Percentiles rank a stretch among this genome's conserved stretches.
Evolutionary conservation across 805 yeast species (phyloP).

Genomic region (Jamesozyma jinghongensis): DNA sequence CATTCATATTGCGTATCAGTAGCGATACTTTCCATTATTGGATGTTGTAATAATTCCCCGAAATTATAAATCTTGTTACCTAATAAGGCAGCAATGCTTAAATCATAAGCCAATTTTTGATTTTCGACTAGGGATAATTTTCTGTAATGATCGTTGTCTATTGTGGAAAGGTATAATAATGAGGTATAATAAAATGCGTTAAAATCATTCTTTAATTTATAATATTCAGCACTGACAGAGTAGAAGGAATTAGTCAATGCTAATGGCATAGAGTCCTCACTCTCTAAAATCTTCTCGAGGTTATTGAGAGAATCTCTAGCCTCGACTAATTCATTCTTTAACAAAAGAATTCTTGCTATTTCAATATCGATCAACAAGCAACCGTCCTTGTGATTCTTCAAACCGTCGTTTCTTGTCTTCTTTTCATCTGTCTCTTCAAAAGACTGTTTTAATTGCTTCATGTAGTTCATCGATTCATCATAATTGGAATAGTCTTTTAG

Average conservation of each 20-base stretch:
- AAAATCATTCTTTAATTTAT: conserved; percentile 67
- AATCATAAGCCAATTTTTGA: conserved; percentile 57
- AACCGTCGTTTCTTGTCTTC: conserved; percentile 30
- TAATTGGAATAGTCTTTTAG: conserved; percentile 35
- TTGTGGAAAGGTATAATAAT: conserved; percentile 71
- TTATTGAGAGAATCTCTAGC: conserved; percentile 62
- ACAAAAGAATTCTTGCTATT: conserved; percentile 61
- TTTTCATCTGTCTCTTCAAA: conserved; percentile 34
- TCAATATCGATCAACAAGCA: conserved; percentile 54
- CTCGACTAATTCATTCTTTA: conserved; percentile 44
- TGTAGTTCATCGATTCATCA: conserved; percentile 43
- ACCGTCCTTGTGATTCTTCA: conserved; percentile 43
- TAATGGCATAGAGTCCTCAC: conserved; percentile 44
- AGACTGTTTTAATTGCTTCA: conserved; percentile 37
- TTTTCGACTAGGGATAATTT: conserved; percentile 24
- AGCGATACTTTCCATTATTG: conserved; percentile 49
- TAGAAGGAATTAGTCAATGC: conserved; percentile 77
- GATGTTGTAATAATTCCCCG: conserved; percentile 90
- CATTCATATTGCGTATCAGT: conserved; percentile 47
- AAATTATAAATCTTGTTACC: conserved; percentile 92
- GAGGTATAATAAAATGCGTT: conserved; percentile 74
- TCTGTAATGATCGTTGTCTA: conserved; percentile 32
- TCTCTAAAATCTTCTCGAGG: conserved; percentile 49
- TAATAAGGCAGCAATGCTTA: conserved; percentile 75
- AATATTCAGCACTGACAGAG: conserved; percentile 66